Base-by-base conservation (phyloP, 352 stramenopile species). In the Aphanomyces invadans region DNA sequence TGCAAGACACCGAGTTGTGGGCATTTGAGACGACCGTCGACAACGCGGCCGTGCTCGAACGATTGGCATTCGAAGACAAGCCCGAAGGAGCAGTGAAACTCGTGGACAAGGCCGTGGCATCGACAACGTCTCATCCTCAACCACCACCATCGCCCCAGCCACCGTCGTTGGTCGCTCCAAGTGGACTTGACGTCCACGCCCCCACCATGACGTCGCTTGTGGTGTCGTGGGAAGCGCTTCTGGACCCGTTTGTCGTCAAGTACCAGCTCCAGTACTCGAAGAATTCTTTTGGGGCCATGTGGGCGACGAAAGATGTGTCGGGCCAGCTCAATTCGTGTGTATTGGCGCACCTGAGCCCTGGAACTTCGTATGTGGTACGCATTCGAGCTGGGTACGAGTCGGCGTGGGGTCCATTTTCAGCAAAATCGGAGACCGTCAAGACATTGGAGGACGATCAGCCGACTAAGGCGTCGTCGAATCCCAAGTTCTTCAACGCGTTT, bases 251-350 rank as follows among this genome's bases (percentile, higher is more conserved):
- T 0, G 72, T 91, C 29, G 74, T 69, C 0, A 88, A 82, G 65
- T 92, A 92, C 69, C 81, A 91, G 36, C 76, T 95, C 44, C 86
- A 95, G 67, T 93, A 87, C 51, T 73, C 75, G 0, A 92, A 90
- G 69, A 90, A 93, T 53, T 76, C 81, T 3, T 68, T 93, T 25
- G 76, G 84, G 4, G 79, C 83, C 5, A 87, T 91, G 71, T 93
- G 86, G 86, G 71, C 84, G 0, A 90, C 88, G 52, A 72, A 86
- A 17, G 83, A 92, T 23, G 76, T 95, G 39, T 59, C 54, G 2
- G 70, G 66, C 1, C 73, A 89, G 23, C 89, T 74, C 25, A 72
- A 83, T 2, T 81, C 80, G 52, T 82, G 75, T 33, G 78, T 74
- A 1, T 66, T 95, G 12, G 70, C 70, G 10, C 78, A 88, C 21